Conservation (phyloP, 2,329 filamentous ascomycete genomes). For the Alternaria consortialis region DNA sequence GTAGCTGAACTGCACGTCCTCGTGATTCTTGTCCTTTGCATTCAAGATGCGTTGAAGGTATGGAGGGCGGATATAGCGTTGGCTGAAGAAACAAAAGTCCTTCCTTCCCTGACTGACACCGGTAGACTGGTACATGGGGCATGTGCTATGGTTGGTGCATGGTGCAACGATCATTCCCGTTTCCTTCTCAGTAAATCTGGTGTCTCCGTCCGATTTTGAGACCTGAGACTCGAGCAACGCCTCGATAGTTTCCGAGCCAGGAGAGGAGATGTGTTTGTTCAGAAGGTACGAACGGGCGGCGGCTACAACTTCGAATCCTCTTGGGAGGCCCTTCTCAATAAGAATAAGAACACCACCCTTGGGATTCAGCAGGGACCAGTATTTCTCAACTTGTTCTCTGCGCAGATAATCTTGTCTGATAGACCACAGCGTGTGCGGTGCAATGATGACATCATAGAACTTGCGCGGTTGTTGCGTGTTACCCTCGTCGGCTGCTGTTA, state of each 20-base stretch:
- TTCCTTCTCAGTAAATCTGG: constrained; percentile 57
- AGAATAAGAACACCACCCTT: constrained; percentile 87
- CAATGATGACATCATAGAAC: constrained; percentile 87
- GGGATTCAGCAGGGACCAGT: constrained; percentile 86
- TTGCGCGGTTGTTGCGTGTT: constrained; percentile 65
- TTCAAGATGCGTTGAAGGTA: constrained; percentile 82
- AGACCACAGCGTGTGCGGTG: constrained; percentile 82
- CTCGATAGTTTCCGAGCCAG: constrained; percentile 59
- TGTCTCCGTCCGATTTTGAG: constrained; percentile 49
- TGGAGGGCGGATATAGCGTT: constrained; percentile 83
- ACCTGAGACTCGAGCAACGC: constrained; percentile 50
- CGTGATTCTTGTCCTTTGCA: constrained; percentile 77
- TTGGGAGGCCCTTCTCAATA: constrained; percentile 88
- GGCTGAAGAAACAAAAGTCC: constrained; percentile 90
- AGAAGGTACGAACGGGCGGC: constrained; percentile 82
- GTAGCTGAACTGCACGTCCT: constrained; percentile 92
- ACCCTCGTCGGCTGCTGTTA: constrained; percentile 66
- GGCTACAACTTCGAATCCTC: constrained; percentile 91
- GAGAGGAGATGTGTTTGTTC: constrained; percentile 75
- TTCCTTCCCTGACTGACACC: constrained; percentile 78
- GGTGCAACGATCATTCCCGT: constrained; percentile 69
- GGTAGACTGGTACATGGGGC: constrained; percentile 83
- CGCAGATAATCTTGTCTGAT: constrained; percentile 79
- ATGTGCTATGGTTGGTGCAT: constrained; percentile 88
- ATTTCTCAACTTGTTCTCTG: constrained; percentile 81